phyloP scores from a whole-genome alignment of 2,329 filamentous ascomycete species.

The Verticillium nonalfalfae region DNA sequence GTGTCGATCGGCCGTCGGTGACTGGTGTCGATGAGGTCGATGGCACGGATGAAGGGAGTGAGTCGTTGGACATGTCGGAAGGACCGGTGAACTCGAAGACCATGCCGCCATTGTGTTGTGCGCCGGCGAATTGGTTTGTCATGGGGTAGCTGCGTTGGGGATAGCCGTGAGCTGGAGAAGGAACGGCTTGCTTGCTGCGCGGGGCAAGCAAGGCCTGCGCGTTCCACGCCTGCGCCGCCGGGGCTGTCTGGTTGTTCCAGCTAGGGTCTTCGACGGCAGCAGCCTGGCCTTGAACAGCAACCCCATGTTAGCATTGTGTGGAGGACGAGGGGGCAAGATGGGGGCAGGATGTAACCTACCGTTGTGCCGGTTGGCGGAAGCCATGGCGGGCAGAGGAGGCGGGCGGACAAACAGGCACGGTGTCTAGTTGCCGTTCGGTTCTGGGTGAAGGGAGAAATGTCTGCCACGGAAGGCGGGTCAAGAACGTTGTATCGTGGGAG shows the following conservation, averaged over 20 bases:
- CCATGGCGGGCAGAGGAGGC: constrained; percentile 3
- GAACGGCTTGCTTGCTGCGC: constrained; percentile 6
- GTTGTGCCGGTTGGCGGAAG: constrained; percentile 10
- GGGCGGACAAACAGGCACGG: background rate
- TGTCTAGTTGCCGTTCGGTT: background rate
- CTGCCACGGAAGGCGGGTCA: background rate
- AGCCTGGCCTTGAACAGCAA: constrained; percentile 6
- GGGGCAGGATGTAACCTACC: constrained; percentile 2
- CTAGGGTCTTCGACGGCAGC: background rate
- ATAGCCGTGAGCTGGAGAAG: background rate
- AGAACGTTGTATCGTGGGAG: background rate
- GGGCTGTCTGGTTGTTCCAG: constrained; percentile 3
- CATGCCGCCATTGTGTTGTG: constrained; percentile 22
- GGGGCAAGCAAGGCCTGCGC: constrained; percentile 10
- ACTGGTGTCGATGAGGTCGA: constrained; percentile 25
- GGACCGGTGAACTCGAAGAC: constrained; percentile 37
- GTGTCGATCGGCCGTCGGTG: constrained; percentile 9
- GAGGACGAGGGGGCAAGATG: background rate
- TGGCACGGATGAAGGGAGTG: constrained; percentile 22
- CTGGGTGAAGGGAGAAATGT: background rate
- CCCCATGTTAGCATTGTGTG: constrained; percentile 2
- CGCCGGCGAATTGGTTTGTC: constrained; percentile 7
- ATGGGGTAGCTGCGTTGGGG: constrained; percentile 4
- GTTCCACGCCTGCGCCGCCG: constrained; percentile 7
- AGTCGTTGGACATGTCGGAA: constrained; percentile 19